Conservation (phyloP, 2,329 filamentous ascomycete genomes). For the Arachnopeziza araneosa region DNA sequence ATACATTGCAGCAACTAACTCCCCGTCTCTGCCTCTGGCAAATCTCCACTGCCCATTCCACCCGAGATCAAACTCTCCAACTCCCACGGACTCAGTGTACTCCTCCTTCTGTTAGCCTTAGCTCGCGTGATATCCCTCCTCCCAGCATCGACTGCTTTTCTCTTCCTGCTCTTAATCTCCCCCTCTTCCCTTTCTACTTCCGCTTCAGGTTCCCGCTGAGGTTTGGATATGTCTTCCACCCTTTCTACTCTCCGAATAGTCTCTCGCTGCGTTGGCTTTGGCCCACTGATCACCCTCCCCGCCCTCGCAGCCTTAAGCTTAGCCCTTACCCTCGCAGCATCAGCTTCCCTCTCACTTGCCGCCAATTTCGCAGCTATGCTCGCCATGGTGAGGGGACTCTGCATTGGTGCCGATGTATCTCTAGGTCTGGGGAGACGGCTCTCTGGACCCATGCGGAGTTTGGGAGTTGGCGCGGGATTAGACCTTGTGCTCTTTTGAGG, state of each 20-base stretch:
- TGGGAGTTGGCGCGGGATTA: slow-evolving; percentile 8
- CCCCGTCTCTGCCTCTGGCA: not conserved
- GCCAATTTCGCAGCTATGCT: slow-evolving; percentile 59
- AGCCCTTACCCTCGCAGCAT: slow-evolving; percentile 56
- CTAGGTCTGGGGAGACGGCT: slow-evolving; percentile 26
- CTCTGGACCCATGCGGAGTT: slow-evolving; percentile 19
- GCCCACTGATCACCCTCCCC: slow-evolving; percentile 19
- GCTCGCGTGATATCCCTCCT: slow-evolving; percentile 33
- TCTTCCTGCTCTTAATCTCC: slow-evolving; percentile 21
- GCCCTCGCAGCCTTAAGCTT: slow-evolving; percentile 52
- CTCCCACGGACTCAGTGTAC: slow-evolving; percentile 71
- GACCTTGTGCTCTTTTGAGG: slow-evolving; percentile 1
- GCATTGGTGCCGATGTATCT: slow-evolving; percentile 33
- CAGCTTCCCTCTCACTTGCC: slow-evolving; percentile 57
- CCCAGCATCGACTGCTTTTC: slow-evolving; percentile 36
- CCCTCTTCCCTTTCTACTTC: slow-evolving; percentile 9
- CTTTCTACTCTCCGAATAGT: not conserved
- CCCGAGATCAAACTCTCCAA: slow-evolving; percentile 58
- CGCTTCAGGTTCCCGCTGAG: not conserved
- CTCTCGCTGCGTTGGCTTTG: not conserved
- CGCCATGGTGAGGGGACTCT: slow-evolving; percentile 55
- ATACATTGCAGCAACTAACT: not conserved
- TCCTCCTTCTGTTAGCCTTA: slow-evolving; percentile 59
- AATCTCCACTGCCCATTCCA: not conserved
- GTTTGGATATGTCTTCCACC: not conserved